Evolutionary conservation across 1,284 basidiomycete genomes (phyloP).

Genomic region (Cystobasidium pallidum): DNA sequence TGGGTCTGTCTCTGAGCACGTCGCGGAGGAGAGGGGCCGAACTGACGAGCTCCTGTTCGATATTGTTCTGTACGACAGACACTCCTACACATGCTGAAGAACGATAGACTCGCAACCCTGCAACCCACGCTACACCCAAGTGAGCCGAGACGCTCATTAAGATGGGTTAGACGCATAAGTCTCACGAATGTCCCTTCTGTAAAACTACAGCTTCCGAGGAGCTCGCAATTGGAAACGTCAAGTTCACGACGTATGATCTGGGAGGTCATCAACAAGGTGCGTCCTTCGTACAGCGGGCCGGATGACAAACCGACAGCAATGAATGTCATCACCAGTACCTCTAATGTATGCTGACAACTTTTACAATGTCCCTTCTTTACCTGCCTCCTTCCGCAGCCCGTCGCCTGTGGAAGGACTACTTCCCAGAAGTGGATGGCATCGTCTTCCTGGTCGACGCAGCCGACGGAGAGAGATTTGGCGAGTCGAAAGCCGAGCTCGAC

Average conservation of each 20-base stretch:
- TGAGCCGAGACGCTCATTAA: slow-evolving; percentile 60
- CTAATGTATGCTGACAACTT: no score
- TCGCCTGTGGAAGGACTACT: slow-evolving; percentile 99
- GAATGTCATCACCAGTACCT: no score
- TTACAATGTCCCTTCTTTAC: neutral
- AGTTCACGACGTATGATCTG: slow-evolving; percentile 98
- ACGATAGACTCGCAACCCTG: slow-evolving; percentile 94
- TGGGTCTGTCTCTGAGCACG: no score
- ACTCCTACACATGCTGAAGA: slow-evolving; percentile 98
- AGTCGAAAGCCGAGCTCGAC: slow-evolving; percentile 96
- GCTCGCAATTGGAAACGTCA: slow-evolving; percentile 96
- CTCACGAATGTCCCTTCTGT: no score
- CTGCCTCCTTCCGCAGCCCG: slow-evolving; percentile 66
- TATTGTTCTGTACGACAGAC: slow-evolving; percentile 65
- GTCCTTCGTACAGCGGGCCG: slow-evolving; percentile 51
- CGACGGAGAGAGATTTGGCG: slow-evolving; percentile 92
- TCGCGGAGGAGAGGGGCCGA: neutral
- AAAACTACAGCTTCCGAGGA: slow-evolving; percentile 88
- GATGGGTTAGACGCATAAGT: no score
- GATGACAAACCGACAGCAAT: slow-evolving; percentile 1
- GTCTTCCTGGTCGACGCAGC: slow-evolving; percentile 97
- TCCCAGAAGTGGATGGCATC: slow-evolving; percentile 99
- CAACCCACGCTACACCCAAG: slow-evolving; percentile 99
- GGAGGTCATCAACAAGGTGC: slow-evolving; percentile 95
- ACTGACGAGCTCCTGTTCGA: slow-evolving; percentile 10